Base-by-base conservation (phyloP, 1,284 basidiomycete species). In the Tremellales sp. region DNA sequence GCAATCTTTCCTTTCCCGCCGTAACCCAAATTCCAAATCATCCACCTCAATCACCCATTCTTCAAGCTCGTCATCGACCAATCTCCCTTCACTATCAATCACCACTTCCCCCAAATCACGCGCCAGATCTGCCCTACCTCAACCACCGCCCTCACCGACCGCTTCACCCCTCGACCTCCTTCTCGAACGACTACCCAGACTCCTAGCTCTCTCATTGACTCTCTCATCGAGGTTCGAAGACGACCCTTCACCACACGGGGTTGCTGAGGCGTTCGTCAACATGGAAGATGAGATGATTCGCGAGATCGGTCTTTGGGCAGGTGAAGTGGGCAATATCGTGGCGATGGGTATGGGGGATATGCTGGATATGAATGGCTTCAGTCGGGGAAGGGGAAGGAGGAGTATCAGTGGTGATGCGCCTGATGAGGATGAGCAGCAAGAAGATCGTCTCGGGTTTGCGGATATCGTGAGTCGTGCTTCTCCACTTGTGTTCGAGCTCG, bases 261-360 rank as follows among this genome's bases (percentile, higher is more conserved):
- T 67, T 10, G 57, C 61, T 3, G 45, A 54, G 25, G 58, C 62
- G 0, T 67, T 67, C 49, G 24, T 52, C 1, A 43, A 40, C 15
- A 60, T 67, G 59, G 62, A 64, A 41, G 44, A 31, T 8, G 46
- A 54, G 11, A 25, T 67, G 17, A 46, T 42, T 5, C 17, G 24
- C 19, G 62, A 64, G 46, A 44, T 64, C 1, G 53, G 48, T 4
- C 35, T 40, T 5, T 67, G 64, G 64, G 56, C 64, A 2, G 49
- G 58, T 3, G 52, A 58, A 24, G 49, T 67, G 1, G 64, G 64
- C 1, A 40, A 53, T 36, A 15, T 64, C 13, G 46, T 65, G 1
- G 47, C 47, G 2, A 56, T 54, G 51, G 55, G 53, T 3, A 35
- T 56, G 26, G 52, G 48, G 11, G 56, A 53, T 27, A 35, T 45